Base-by-base conservation (phyloP, 1,284 basidiomycete species). In the Ganoderma multipileum region DNA sequence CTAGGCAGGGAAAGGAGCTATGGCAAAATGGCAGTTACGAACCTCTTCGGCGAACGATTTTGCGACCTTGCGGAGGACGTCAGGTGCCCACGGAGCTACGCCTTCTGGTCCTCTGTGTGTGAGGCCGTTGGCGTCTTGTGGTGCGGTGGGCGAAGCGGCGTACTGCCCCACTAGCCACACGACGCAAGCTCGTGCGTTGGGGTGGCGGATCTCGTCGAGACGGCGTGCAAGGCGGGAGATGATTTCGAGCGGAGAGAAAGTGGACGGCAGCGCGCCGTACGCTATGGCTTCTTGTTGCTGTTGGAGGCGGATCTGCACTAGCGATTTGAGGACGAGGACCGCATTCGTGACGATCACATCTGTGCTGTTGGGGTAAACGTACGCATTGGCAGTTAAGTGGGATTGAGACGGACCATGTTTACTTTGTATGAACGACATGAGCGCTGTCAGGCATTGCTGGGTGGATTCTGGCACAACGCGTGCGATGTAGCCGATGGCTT, bases 131-230 rank as follows among this genome's bases (percentile, higher is more conserved):
- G 44, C 59, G 41, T 44, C 54, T 18, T 64, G 68, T 11, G 69
- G 65, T 14, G 71, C 72, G 39, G 79, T 78, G 23, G 79, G 74
- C 9, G 83, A 83, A 3, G 92, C 86, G 6, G 71, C 71, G 77
- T 94, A 95, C 78, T 97, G 95, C 0, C 96, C 96, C 0, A 95
- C 95, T 0, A 98, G 86, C 95, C 95, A 97, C 50, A 95, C 82
- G 0, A 97, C 89, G 73, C 93, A 96, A 0, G 95, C 94, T 30
- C 94, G 83, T 0, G 96, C 95, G 71, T 89, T 86, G 0, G 92
- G 84, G 75, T 95, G 92, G 18, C 83, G 86, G 61, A 98, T 94
- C 63, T 90, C 90, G 65, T 95, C 93, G 47, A 97, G 86, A 39
- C 88, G 84, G 63, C 87, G 83, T 0, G 93, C 92, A 6, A 98